These are phyloP conservation scores for Fusarium concolor DNA, from an alignment of 2,329 filamentous ascomycete genomes.

Conservation along the genomic window DNA sequence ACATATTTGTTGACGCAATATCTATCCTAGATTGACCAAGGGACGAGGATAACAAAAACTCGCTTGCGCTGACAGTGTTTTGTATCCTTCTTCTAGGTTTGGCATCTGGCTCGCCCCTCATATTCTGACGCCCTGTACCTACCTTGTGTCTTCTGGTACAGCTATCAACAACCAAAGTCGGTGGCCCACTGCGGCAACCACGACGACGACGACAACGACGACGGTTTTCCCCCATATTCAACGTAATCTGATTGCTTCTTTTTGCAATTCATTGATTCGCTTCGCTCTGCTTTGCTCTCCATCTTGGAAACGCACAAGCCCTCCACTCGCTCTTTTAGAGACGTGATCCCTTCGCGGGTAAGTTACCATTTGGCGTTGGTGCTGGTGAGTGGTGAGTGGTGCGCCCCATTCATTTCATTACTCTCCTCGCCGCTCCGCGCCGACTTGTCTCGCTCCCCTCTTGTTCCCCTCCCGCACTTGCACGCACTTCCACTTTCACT, in stretches of 20 bases:
- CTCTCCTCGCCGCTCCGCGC: conserved; percentile 21
- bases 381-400: conserved; percentile 7
- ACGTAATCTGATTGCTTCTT: conserved; percentile 38
- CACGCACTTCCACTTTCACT: conserved; percentile 8
- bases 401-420: conserved; percentile 30
- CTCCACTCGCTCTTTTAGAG: conserved; percentile 36
- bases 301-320: conserved; percentile 31
- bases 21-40: conserved; percentile 17
- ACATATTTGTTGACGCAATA: conserved; percentile 35
- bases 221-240: conserved; percentile 36
- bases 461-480: conserved; percentile 31
- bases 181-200: conserved; percentile 49
- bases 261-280: conserved; percentile 25
- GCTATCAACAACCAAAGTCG: conserved; percentile 45
- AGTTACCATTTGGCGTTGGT: conserved; percentile 40
- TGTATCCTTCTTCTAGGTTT: conserved; percentile 19
- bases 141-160: conserved; percentile 40
- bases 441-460: conserved; percentile 32
- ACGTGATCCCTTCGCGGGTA: conserved; percentile 57
- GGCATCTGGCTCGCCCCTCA: conserved; percentile 30
- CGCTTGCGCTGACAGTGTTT: conserved; percentile 44
- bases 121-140: conserved; percentile 45
- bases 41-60: conserved; percentile 36
- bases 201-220: conserved; percentile 51
- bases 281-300: conserved; percentile 26